Evolutionary conservation across 441 rosid genomes (phyloP).

Genomic region (Populus hybrid): DNA sequence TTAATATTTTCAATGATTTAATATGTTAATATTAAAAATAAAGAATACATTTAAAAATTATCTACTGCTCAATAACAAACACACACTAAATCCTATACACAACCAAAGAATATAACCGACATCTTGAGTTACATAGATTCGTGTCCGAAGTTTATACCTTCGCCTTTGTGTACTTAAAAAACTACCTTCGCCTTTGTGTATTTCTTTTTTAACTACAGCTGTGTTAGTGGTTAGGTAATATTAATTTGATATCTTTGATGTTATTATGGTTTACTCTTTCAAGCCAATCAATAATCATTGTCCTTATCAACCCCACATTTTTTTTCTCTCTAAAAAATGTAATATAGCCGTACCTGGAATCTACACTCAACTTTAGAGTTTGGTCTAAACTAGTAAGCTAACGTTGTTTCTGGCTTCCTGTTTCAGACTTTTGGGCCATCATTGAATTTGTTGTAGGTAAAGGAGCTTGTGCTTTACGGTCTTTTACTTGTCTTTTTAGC

Average conservation of each 20-base stretch:
- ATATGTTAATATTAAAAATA: too few species aligned
- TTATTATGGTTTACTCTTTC: neutral
- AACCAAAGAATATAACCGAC: neutral
- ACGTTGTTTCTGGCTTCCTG: neutral
- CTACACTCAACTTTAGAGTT: constrained; percentile 10
- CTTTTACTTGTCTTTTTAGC: neutral
- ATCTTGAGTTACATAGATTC: neutral
- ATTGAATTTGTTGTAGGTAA: constrained; percentile 15
- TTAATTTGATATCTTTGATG: neutral
- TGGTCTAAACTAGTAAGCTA: constrained; percentile 28
- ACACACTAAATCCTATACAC: too few species aligned
- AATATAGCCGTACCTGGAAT: constrained; percentile 13
- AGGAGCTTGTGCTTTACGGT: neutral
- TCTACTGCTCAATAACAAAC: too few species aligned
- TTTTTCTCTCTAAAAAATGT: neutral
- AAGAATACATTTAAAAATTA: too few species aligned
- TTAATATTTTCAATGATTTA: too few species aligned
- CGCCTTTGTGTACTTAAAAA: too few species aligned
- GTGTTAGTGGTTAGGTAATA: neutral
- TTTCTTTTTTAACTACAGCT: neutral
- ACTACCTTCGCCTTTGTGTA: too few species aligned
- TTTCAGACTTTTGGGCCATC: neutral
- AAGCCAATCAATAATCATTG: neutral
- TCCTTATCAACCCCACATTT: neutral
- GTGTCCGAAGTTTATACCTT: neutral